Evolutionary conservation across 768 basidiomycete genomes (phyloP), one percentile per base, ranked within the genome.

Genomic region (Lactarius sp.): DNA sequence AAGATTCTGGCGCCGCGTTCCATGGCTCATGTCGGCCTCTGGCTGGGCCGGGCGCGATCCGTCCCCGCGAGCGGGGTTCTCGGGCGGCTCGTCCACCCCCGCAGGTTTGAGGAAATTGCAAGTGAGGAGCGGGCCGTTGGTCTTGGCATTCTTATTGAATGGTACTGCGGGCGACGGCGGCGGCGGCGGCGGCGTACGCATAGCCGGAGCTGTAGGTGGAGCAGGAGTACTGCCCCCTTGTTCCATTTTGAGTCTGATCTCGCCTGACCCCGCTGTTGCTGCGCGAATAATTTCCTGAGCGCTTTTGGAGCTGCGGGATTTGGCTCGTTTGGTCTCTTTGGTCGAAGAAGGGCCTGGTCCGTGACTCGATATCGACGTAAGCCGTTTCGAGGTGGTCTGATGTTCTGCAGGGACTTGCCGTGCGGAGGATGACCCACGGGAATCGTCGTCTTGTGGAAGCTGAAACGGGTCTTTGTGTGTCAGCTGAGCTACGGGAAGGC

Each of bases 331-430:
- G 14, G 14, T 36, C 16, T 60, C 52, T 33, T 60, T 53, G 7
- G 37, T 41, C 33, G 52, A 37, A 6, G 60, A 50, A 14, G 63
- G 44, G 33, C 64, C 59, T 31, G 54, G 22, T 3, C 64, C 54
- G 59, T 56, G 51, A 59, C 64, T 52, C 10, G 64, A 65, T 65
- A 65, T 60, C 64, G 64, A 60, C 54, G 49, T 56, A 56, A 60
- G 49, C 16, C 64, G 64, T 65, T 65, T 65, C 59, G 64, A 56
- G 64, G 64, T 2, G 20, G 37, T 20, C 2, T 49, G 46, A 10
- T 59, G 47, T 53, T 47, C 57, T 36, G 53, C 27, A 39, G 52
- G 46, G 39, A 50, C 52, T 39, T 41, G 52, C 52, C 52, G 62
- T 47, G 34, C 52, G 51, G 62, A 64, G 41, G 52, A 14, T 14